phyloP scores from a whole-genome alignment of 352 stramenopile genomes.

The Globisporangium paroecandrum region DNA sequence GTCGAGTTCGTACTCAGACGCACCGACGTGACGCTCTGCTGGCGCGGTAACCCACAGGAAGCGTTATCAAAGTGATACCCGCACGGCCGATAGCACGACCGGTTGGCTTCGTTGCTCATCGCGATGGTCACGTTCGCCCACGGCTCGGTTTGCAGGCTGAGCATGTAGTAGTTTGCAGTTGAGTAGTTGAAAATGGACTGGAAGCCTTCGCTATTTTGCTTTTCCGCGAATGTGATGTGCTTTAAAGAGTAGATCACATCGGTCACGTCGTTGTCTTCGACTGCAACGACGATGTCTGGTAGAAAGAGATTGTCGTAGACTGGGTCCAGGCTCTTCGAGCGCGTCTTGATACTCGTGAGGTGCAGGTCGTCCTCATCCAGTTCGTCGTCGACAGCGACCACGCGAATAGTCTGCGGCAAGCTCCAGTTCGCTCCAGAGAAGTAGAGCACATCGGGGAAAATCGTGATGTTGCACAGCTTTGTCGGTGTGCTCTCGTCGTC shows the following conservation, averaged over 20 bases:
- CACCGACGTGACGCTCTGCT: conserved; percentile 65
- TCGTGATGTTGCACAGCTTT: conserved; percentile 65
- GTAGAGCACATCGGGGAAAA: conserved; percentile 40
- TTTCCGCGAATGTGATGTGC: conserved; percentile 40
- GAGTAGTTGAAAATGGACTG: conserved; percentile 18
- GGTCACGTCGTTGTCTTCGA: conserved; percentile 66
- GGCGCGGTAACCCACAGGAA: conserved; percentile 53
- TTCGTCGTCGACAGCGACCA: conserved; percentile 65
- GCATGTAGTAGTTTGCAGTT: conserved; percentile 35
- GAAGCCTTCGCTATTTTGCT: conserved; percentile 4
- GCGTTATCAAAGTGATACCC: conserved; percentile 55
- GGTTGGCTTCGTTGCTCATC: conserved; percentile 70
- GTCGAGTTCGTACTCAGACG: conserved; percentile 53
- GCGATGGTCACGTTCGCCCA: conserved; percentile 72
- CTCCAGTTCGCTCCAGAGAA: conserved; percentile 60
- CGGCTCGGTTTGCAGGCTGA: conserved; percentile 54
- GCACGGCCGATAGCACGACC: conserved; percentile 63
- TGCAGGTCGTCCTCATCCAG: conserved; percentile 70
- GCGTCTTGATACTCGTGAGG: conserved; percentile 46
- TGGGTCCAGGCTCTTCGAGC: conserved; percentile 39
- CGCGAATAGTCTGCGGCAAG: conserved; percentile 57
- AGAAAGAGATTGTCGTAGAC: conserved; percentile 60
- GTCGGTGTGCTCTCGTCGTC: conserved; percentile 15
- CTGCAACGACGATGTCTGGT: conserved; percentile 56
- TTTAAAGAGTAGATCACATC: conserved; percentile 49